Base-by-base conservation (phyloP, 306 rosid species). In the Heteromeles arbutifolia region DNA sequence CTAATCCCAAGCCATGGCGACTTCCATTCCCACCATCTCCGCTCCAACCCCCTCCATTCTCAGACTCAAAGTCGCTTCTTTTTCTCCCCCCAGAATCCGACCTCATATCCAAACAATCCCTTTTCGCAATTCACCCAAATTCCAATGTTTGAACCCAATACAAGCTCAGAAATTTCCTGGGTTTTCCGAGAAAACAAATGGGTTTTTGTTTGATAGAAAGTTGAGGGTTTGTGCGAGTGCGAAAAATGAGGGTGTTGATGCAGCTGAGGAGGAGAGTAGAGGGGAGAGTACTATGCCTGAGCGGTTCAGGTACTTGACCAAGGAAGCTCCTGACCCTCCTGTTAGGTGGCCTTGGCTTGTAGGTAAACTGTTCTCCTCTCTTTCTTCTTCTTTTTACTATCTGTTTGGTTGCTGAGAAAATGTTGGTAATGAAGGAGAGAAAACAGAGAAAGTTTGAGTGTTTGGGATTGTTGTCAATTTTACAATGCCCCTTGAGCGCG, bases 271-370 rank as follows among this genome's bases (percentile, higher is more conserved):
- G 54, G 86, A 85, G 74, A 83, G 72, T 65, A 83, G 89, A 54
- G 86, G 81, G 25, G 85, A 66, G 68, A 83, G 97, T 69, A 89
- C 97, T 54, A 84, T 90, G 96, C 97, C 99, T 4, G 90, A 82
- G 79, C 83, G 96, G 84, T 95, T 95, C 84, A 80, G 91, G 70
- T 82, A 88, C 62, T 82, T 87, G 45, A 12, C 89, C 39, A 86
- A 80, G 81, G 97, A 95, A 89, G 93, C 87, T 84, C 85, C 97
- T 4, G 87, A 85, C 74, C 83, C 88, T 67, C 93, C 96, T 53
- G 67, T 88, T 32, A 82, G 90, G 74, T 95, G 99, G 99, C 97
- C 97, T 18, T 92, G 83, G 87, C 52, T 95, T 80, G 83, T 92
- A 2, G 97, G 99, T 90, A 78, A 69, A 45, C 19, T 32, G 65